Evolutionary conservation across 2,329 filamentous ascomycete genomes (phyloP).

Genomic region (Bisporella sp.): DNA sequence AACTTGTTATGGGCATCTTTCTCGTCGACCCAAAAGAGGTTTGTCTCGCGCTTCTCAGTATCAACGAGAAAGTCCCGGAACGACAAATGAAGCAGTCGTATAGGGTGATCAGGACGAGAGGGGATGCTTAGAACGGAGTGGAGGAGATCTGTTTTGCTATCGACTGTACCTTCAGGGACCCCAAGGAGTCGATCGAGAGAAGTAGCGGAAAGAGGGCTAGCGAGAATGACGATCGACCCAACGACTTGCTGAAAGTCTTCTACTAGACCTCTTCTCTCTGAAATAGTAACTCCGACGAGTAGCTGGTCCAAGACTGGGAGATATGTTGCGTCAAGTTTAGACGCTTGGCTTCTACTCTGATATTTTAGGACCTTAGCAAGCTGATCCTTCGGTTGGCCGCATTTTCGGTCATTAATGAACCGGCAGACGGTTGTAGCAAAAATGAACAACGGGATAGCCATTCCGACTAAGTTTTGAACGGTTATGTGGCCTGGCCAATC

Average conservation of each 20-base stretch:
- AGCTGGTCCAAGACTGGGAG: conserved; percentile 15
- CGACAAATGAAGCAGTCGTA: conserved; percentile 29
- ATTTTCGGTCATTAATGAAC: conserved; percentile 13
- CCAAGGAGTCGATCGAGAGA: conserved; percentile 25
- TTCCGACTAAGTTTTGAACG: conserved; percentile 16
- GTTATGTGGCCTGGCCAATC: conserved; percentile 7
- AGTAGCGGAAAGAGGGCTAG: conserved; percentile 23
- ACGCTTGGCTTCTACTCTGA: conserved; percentile 9
- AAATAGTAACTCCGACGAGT: conserved; percentile 3
- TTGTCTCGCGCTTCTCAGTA: conserved; percentile 16
- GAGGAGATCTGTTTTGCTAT: conserved; percentile 21
- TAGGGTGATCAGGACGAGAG: conserved; percentile 10
- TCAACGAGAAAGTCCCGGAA: conserved; percentile 34
- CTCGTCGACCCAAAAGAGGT: conserved; percentile 33
- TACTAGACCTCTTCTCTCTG: conserved; percentile 11
- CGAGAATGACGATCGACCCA: conserved; percentile 13
- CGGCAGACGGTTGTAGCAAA: conserved; percentile 24
- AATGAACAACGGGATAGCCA: conserved; percentile 29
- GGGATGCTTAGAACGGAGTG: conserved; percentile 31
- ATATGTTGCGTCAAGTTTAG: conserved; percentile 20
- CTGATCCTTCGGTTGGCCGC: conserved; percentile 17
- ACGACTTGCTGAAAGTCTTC: conserved; percentile 21
- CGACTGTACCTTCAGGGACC: conserved; percentile 12
- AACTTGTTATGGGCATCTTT: conserved; percentile 25
- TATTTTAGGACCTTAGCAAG: conserved; percentile 20